These are phyloP conservation scores for Cercophora scortea DNA, from an alignment of 495 filamentous ascomycete species.

Conservation along the genomic window DNA sequence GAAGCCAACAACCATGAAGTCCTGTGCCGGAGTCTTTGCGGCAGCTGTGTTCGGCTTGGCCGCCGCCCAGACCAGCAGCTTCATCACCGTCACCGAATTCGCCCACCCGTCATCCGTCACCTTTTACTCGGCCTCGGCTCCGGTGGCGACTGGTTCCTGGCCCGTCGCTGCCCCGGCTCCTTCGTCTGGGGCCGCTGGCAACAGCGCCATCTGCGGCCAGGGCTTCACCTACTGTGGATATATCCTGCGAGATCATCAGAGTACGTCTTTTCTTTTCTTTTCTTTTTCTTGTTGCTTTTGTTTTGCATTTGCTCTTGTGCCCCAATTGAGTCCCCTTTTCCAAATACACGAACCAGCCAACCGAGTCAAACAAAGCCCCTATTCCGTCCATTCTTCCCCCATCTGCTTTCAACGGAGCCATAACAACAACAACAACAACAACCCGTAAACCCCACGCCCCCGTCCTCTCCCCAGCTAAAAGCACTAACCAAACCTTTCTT, in stretches of 20 bases:
- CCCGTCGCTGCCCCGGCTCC: conserved; percentile 1
- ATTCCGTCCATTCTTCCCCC: background rate
- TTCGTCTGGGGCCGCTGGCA: background rate
- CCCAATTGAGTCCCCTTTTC: no score
- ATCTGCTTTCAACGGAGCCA: background rate
- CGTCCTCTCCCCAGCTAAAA: background rate
- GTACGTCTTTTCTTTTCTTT: conserved; percentile 11
- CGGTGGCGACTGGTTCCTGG: background rate
- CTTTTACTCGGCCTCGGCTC: conserved; percentile 1
- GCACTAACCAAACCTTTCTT: background rate
- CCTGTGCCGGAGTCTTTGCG: background rate
- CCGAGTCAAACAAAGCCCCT: background rate
- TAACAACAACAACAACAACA: background rate
- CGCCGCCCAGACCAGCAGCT: conserved; percentile 3
- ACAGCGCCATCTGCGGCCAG: conserved; percentile 27
- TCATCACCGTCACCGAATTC: background rate
- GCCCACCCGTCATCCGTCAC: background rate
- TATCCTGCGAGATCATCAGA: conserved; percentile 32
- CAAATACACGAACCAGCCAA: no score
- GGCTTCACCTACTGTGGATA: conserved; percentile 40
- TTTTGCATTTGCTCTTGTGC: background rate
- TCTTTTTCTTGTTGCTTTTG: background rate
- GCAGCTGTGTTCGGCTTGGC: conserved; percentile 5
- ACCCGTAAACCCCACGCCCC: background rate
- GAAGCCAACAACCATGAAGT: no score